Percentiles rank a stretch among this genome's conserved stretches.
Conservation (phyloP, 139 green algal genomes). For the Tetraselmis chui region DNA sequence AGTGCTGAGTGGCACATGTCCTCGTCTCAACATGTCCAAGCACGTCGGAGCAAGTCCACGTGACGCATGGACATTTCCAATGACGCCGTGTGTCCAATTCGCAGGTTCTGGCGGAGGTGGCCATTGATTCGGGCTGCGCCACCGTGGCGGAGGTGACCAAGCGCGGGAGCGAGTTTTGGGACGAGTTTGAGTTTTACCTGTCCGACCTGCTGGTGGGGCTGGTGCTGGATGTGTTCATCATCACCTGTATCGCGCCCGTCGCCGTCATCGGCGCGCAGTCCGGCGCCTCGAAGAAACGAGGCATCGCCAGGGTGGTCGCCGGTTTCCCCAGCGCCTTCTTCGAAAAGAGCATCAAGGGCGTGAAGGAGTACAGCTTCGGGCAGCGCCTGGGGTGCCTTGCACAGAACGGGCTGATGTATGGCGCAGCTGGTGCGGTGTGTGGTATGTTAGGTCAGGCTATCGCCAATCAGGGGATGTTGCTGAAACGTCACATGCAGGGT, state of each 20-base stretch:
- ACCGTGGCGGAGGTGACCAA: conserved; percentile 94
- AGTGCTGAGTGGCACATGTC: no score
- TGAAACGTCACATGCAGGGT: conserved; percentile 56
- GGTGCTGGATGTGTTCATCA: conserved; percentile 86
- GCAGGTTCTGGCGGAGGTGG: conserved; percentile 58
- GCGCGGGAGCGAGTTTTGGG: conserved; percentile 89
- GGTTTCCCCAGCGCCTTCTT: conserved; percentile 67
- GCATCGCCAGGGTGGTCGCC: conserved; percentile 31
- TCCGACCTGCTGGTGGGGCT: conserved; percentile 79
- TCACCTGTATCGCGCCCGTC: conserved; percentile 80
- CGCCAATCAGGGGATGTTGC: conserved; percentile 78
- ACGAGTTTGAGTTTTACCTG: conserved; percentile 96
- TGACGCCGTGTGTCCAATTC: background rate
- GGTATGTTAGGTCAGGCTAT: conserved; percentile 85
- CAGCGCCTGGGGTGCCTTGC: conserved; percentile 52
- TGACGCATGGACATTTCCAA: background rate
- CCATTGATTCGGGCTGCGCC: conserved; percentile 88
- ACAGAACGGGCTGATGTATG: conserved; percentile 86
- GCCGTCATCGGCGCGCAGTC: conserved; percentile 50
- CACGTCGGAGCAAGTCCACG: no score
- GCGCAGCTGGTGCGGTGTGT: conserved; percentile 74
- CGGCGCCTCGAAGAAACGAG: conserved; percentile 5
- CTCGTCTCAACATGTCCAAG: no score
- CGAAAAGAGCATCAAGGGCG: conserved; percentile 45
- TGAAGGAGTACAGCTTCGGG: conserved; percentile 43